Base-by-base conservation (phyloP, 2,329 filamentous ascomycete species). In the Venturia aucupariae region DNA sequence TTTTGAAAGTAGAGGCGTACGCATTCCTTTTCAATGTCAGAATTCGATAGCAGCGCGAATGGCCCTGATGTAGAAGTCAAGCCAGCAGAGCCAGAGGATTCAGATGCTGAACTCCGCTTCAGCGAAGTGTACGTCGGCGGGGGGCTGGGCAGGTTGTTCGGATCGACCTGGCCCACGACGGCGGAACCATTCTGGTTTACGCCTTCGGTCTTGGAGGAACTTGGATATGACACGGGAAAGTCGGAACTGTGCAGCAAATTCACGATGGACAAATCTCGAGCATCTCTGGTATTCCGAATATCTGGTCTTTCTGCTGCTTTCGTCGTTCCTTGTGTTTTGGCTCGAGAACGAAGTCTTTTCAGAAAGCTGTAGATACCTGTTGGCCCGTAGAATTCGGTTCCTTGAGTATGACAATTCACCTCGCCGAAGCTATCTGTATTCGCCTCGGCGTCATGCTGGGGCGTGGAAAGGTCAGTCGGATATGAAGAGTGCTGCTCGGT, bases 1-100 rank as follows among this genome's bases (percentile, higher is more conserved):
- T 77, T 80, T 15, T 78, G 75, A 63, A 81, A 81, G 70, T 80
- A 81, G 1, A 70, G 67, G 13, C 68, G 64, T 8, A 67, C 67
- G 32, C 68, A 70, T 48, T 69, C 69, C 27, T 54, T 59, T 38
- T 66, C 65, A 22, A 64, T 61, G 35, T 64, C 63, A 30, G 46
- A 22, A 38, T 64, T 61, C 46, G 61, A 48, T 30, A 64, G 38
- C 30, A 39, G 27, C 22, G 63, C 38, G 42, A 62, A 64, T n/a
- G 57, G 46, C 11, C 41, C 46, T 5, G 46, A 38, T 7, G 22
- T 41, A 32, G 51, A 30, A 17, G 39, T 38, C n/a, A 32, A n/a
- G 13, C 38, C 24, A 35, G 39, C 17, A 60, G 51, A 46, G 46
- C 60, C 55, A 32, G 61, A 32, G 3, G 39, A 7, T 44, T 41